Percentiles rank a stretch among this genome's conserved stretches.
These are phyloP conservation scores for Hirschioporus abietinus DNA, from an alignment of 768 basidiomycete genomes.

Conservation along the genomic window DNA sequence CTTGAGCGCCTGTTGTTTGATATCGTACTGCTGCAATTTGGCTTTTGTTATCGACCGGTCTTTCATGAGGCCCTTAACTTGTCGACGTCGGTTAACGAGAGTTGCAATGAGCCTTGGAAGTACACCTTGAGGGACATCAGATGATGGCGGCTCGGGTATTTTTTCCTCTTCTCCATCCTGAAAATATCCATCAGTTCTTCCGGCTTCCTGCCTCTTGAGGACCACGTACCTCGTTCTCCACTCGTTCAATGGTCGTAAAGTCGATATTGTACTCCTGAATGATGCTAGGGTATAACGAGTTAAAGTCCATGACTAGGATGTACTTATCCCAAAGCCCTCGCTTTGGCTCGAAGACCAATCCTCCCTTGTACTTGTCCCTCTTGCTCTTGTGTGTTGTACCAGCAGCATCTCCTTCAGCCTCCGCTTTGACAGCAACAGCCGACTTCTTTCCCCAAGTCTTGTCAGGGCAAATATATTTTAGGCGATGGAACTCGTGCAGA, in stretches of 20 bases:
- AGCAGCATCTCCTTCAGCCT: slow-evolving; percentile 51
- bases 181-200: slow-evolving; percentile 7
- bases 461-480: slow-evolving; percentile 96
- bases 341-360: slow-evolving; percentile 95
- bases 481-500: slow-evolving; percentile 92
- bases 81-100: slow-evolving; percentile 81
- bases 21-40: slow-evolving; percentile 81
- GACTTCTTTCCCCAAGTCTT: slow-evolving; percentile 82
- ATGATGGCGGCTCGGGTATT: slow-evolving; percentile 81
- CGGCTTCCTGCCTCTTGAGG: neutral
- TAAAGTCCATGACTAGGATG: slow-evolving; percentile 99
- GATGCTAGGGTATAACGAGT: slow-evolving; percentile 97
- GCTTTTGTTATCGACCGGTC: slow-evolving; percentile 66
- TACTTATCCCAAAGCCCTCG: slow-evolving; percentile 94
- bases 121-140: slow-evolving; percentile 73
- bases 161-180: slow-evolving; percentile 66
- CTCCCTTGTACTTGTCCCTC: slow-evolving; percentile 97
- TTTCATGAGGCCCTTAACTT: slow-evolving; percentile 95
- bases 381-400: slow-evolving; percentile 55
- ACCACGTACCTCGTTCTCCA: slow-evolving; percentile 46
- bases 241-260: slow-evolving; percentile 88
- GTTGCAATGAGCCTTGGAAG: slow-evolving; percentile 98
- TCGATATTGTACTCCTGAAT: slow-evolving; percentile 99
- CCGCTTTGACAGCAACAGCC: slow-evolving; percentile 39
- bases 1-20: slow-evolving; percentile 95